Evolutionary conservation across 2,329 filamentous ascomycete species (phyloP), one percentile per base, ranked within the genome.

Genomic region (Trichoderma arundinaceum): DNA sequence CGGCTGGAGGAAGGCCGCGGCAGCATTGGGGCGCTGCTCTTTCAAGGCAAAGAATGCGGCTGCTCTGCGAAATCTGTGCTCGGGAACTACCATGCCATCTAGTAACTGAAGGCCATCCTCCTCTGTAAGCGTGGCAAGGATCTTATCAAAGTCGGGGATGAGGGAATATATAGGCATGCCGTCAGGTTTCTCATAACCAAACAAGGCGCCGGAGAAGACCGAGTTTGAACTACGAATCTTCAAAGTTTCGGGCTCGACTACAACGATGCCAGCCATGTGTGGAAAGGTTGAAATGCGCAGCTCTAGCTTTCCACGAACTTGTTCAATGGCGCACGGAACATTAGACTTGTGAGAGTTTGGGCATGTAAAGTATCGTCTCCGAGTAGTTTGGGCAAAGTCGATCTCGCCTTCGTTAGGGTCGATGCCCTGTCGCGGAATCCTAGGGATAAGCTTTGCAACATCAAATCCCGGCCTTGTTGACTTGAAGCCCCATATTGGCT

Each of bases 251-350:
- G 94, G 90, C n/a, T 91, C 90, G 12, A 99, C 83, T 8, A 99
- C 94, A 74, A 99, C 89, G 73, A 99, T 97, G 56, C 95, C 95
- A 64, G 95, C 95, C 78, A 99, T 97, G 75, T 99, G 94, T 15
- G 95, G 95, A 70, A 97, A 96, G 74, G 93, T 97, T 15, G 94
- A 97, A 49, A 99, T 86, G 59, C 92, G 88, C 69, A 99, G 85
- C 69, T 92, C 88, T 17, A 87, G 84, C 70, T 89, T 83, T 48
- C 86, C 88, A 39, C 87, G 84, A 2, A 92, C 81, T 73, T 91
- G 90, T 67, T 93, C 88, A 57, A 99, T 84, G 0, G 90, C 91
- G 65, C 92, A 90, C 1, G 95, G 95, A 66, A 97, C 92, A 74
- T 91, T 94, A 74, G 93, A 87, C 53, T 87, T 88, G 66, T 89